These are phyloP conservation scores for Hypomontagnella submonticulosa DNA, from an alignment of 495 filamentous ascomycete genomes.

Conservation along the genomic window DNA sequence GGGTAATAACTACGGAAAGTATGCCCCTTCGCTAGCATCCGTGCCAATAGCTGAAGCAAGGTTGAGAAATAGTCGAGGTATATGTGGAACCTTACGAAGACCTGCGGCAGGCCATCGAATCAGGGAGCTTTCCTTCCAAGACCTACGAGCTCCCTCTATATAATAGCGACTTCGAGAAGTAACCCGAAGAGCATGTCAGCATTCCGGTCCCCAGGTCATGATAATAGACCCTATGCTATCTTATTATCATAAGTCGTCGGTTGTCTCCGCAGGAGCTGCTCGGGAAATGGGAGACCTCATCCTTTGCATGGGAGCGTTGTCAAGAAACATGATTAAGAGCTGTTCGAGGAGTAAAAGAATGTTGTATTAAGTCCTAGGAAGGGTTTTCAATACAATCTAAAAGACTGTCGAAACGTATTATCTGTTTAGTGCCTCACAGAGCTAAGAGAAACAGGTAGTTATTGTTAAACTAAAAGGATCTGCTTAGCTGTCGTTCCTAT, in stretches of 20 bases:
- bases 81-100: constrained; percentile 25
- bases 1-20: constrained; percentile 2
- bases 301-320: too few relatives aligned
- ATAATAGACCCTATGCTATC: not conserved
- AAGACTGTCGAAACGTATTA: too few relatives aligned
- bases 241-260: not conserved
- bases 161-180: not conserved
- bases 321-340: too few relatives aligned
- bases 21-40: constrained; percentile 1
- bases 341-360: too few relatives aligned
- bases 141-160: constrained; percentile 8
- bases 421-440: too few relatives aligned
- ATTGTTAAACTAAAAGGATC: too few relatives aligned
- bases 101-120: constrained; percentile 1
- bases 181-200: too few relatives aligned
- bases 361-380: too few relatives aligned
- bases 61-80: constrained; percentile 14
- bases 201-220: not conserved
- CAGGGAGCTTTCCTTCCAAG: not conserved
- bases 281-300: too few relatives aligned
- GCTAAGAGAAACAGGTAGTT: too few relatives aligned
- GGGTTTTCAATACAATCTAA: too few relatives aligned
- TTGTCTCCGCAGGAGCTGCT: too few relatives aligned
- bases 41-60: constrained; percentile 8
- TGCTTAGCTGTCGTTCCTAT: constrained; percentile 7